Evolutionary conservation across 2,329 filamentous ascomycete genomes (phyloP).

Genomic region (Fusarium scirpi): DNA sequence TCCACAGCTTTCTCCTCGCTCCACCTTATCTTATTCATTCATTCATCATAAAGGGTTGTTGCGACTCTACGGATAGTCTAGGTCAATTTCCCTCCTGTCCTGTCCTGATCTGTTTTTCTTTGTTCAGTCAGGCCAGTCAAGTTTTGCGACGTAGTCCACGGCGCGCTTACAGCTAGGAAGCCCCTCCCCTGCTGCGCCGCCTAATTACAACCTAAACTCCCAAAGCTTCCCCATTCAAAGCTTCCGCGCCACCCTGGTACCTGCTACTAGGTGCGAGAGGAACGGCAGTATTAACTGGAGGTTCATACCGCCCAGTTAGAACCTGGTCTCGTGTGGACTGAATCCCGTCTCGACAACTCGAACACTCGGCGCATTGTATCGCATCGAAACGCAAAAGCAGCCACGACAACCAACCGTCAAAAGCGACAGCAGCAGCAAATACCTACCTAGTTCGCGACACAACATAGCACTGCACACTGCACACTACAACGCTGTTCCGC

Average conservation of each 20-base stretch:
- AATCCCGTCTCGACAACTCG: slow-evolving; percentile 43
- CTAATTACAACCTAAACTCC: slow-evolving; percentile 18
- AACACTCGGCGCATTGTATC: slow-evolving; percentile 40
- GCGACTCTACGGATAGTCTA: slow-evolving; percentile 5
- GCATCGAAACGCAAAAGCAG: slow-evolving; percentile 22
- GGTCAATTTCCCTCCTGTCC: slow-evolving; percentile 31
- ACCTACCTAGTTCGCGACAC: slow-evolving; percentile 30
- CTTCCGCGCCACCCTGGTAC: slow-evolving; percentile 32
- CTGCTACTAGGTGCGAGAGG: slow-evolving; percentile 19
- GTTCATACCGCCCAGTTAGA: slow-evolving; percentile 44
- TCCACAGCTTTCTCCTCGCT: slow-evolving; percentile 31
- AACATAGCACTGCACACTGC: slow-evolving; percentile 10
- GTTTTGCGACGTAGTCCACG: slow-evolving; percentile 13
- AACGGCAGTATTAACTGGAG: slow-evolving; percentile 43
- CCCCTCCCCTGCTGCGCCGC: slow-evolving; percentile 41
- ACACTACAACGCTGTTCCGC: slow-evolving; percentile 37
- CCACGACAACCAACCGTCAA: slow-evolving; percentile 31
- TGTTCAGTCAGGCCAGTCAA: slow-evolving; percentile 1
- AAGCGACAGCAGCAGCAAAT: neutral
- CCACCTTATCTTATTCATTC: slow-evolving; percentile 26
- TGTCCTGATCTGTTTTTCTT: neutral
- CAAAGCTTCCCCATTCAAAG: slow-evolving; percentile 34
- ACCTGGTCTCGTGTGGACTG: slow-evolving; percentile 48
- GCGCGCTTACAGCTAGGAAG: slow-evolving; percentile 29
- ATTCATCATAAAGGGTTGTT: slow-evolving; percentile 36